Percentiles rank a stretch among this genome's conserved stretches.
phyloP scores from a whole-genome alignment of 1,139 yeast genomes.

The Yamadazyma pseudoaaseri region DNA sequence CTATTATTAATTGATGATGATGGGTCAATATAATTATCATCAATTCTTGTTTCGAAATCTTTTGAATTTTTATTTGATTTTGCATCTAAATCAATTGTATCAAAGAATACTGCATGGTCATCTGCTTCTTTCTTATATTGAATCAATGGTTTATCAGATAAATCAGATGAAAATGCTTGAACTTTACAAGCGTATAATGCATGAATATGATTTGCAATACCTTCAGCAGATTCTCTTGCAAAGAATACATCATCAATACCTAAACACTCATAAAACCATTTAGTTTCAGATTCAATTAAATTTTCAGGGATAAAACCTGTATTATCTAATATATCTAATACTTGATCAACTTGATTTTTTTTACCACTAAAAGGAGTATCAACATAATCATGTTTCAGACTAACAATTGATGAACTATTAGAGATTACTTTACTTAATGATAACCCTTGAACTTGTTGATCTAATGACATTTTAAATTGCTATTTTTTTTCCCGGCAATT shows the following conservation, averaged over 20 bases:
- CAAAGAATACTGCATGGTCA: slow-evolving; percentile 91
- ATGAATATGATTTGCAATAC: slow-evolving; percentile 79
- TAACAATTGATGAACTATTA: slow-evolving; percentile 32
- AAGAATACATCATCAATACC: slow-evolving; percentile 94
- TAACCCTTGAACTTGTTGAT: slow-evolving; percentile 24
- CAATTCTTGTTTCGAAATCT: slow-evolving; percentile 67
- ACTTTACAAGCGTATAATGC: slow-evolving; percentile 91
- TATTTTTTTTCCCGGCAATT: background rate
- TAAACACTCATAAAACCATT: slow-evolving; percentile 83
- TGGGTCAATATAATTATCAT: slow-evolving; percentile 72
- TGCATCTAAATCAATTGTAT: slow-evolving; percentile 36
- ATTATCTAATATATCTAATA: slow-evolving; percentile 76
- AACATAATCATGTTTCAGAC: slow-evolving; percentile 59
- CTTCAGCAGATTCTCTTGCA: slow-evolving; percentile 78
- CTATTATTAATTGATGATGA: slow-evolving; percentile 39
- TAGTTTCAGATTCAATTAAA: slow-evolving; percentile 80
- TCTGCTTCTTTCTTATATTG: slow-evolving; percentile 74
- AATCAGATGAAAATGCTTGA: slow-evolving; percentile 60
- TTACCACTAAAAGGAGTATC: slow-evolving; percentile 78
- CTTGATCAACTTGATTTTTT: slow-evolving; percentile 76
- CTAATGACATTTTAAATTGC: slow-evolving; percentile 13
- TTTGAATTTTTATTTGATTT: slow-evolving; percentile 17
- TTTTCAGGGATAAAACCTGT: slow-evolving; percentile 89
- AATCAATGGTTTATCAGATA: slow-evolving; percentile 49
- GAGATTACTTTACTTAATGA: slow-evolving; percentile 26